These are phyloP conservation scores for Tuber brumale DNA, from an alignment of 495 filamentous ascomycete genomes.

Conservation along the genomic window DNA sequence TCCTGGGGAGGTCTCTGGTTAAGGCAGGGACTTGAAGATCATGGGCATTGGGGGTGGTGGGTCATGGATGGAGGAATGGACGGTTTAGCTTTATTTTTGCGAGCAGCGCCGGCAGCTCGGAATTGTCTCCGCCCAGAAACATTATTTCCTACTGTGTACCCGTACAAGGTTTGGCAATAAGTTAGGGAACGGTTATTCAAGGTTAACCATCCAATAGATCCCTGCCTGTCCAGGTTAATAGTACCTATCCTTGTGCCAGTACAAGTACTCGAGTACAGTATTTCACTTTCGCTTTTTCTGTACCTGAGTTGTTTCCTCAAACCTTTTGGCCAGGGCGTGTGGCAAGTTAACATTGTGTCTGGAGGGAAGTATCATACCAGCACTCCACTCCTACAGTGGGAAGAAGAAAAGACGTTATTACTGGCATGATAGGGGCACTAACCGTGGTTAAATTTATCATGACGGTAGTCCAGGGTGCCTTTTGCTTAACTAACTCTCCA, in stretches of 20 bases:
- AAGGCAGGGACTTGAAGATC: slow-evolving; percentile 2
- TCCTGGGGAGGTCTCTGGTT: not conserved
- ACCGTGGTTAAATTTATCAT: not conserved
- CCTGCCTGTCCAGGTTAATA: no score
- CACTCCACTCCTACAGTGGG: no score
- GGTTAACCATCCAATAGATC: no score
- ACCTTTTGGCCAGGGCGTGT: not conserved
- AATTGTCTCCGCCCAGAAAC: not conserved
- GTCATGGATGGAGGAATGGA: not conserved
- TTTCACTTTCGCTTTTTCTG: not conserved
- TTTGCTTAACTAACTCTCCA: not conserved
- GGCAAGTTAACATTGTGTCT: not conserved
- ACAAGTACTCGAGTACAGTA: not conserved
- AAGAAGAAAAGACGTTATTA: not conserved
- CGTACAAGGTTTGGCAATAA: no score
- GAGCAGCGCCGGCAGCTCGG: not conserved
- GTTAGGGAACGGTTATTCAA: no score
- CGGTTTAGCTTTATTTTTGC: not conserved
- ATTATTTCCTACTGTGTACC: not conserved
- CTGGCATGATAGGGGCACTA: not conserved
- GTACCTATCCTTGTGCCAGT: no score
- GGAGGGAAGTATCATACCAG: not conserved
- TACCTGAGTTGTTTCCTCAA: not conserved
- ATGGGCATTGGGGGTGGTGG: not conserved
- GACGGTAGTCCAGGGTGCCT: not conserved